A percentile compares a stretch with the other conserved stretches of the same genome.
phyloP scores from a whole-genome alignment of 805 yeast species.

The Starmera dryadoides region DNA sequence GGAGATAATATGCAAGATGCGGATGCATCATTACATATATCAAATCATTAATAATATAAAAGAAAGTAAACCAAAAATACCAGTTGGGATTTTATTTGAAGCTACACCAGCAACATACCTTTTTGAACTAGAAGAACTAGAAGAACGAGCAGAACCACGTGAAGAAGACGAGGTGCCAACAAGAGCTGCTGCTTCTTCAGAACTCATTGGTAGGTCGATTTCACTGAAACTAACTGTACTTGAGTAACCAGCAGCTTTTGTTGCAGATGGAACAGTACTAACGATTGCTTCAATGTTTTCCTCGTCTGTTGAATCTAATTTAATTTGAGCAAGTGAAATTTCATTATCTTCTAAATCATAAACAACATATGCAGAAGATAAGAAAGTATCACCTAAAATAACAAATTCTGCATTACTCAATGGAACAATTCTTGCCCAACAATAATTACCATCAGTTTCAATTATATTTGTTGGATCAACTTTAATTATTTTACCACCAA shows the following conservation, averaged over 20 bases:
- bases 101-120: too few relatives aligned
- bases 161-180: too few relatives aligned
- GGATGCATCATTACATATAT: too few relatives aligned
- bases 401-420: slow-evolving; percentile 7
- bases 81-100: too few relatives aligned
- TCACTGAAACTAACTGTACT: slow-evolving; percentile 21
- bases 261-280: slow-evolving; percentile 39
- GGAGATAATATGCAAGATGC: too few relatives aligned
- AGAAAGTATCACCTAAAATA: slow-evolving; percentile 50
- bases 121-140: too few relatives aligned
- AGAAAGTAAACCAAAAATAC: too few relatives aligned
- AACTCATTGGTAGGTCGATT: neutral
- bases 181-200: neutral
- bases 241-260: slow-evolving; percentile 38
- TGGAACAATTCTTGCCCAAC: neutral
- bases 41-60: too few relatives aligned
- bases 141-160: too few relatives aligned
- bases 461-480: slow-evolving; percentile 35
- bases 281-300: slow-evolving; percentile 18
- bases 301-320: slow-evolving; percentile 20
- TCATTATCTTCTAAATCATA: slow-evolving; percentile 52
- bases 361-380: slow-evolving; percentile 55
- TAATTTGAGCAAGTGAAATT: slow-evolving; percentile 49
- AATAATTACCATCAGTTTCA: slow-evolving; percentile 11
- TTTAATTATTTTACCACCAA: slow-evolving; percentile 43